Evolutionary conservation across 805 yeast species (phyloP).

Genomic region (Metschnikowia peoriensis): DNA sequence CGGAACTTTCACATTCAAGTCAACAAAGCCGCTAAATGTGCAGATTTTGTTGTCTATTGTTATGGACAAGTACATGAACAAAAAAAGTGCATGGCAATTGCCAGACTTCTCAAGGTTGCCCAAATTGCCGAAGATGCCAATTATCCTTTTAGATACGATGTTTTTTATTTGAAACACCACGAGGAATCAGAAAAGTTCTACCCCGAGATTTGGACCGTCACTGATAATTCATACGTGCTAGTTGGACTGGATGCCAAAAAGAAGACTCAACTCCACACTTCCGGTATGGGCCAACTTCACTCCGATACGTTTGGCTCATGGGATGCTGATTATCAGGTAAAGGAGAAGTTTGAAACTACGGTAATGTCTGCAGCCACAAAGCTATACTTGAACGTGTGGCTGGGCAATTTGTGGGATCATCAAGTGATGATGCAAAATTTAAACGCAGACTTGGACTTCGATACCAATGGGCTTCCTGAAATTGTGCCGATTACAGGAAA

Average conservation of each 20-base stretch:
- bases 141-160: constrained; percentile 16
- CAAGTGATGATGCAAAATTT: constrained; percentile 35
- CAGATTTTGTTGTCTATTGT: constrained; percentile 73
- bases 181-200: constrained; percentile 5
- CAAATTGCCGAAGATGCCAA: constrained; percentile 24
- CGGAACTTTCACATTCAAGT: constrained; percentile 86
- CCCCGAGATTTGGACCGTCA: constrained; percentile 13
- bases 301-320: constrained; percentile 33
- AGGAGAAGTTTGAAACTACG: constrained; percentile 80
- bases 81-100: constrained; percentile 21
- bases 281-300: constrained; percentile 7
- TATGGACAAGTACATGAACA: constrained; percentile 3
- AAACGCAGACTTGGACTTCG: constrained; percentile 6
- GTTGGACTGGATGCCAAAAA: constrained; percentile 14
- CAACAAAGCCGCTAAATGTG: constrained; percentile 68
- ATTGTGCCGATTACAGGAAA: constrained; percentile 1
- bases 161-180: constrained; percentile 18
- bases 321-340: constrained; percentile 65
- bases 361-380: constrained; percentile 79
- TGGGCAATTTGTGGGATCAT: constrained; percentile 79
- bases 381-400: constrained; percentile 58
- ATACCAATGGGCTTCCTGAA: constrained; percentile 8
- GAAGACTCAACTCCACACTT: constrained; percentile 20
- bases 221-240: constrained; percentile 12
- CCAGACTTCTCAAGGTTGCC: constrained; percentile 38